Base-by-base conservation (phyloP, 352 stramenopile species). In the Blastocystis hominis region DNA sequence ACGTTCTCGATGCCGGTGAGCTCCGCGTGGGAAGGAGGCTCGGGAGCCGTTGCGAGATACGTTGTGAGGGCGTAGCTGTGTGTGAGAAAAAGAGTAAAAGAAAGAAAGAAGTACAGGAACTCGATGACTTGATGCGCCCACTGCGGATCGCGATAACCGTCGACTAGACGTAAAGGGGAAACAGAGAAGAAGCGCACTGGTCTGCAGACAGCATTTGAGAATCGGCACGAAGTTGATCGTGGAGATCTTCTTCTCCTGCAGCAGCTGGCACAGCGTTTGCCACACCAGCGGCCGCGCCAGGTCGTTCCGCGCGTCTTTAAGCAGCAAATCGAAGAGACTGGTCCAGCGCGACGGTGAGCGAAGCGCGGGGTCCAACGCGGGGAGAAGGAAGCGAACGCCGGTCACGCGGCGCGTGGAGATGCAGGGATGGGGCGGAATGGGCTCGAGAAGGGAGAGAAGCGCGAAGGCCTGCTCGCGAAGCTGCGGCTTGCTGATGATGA, bases 71-170 rank as follows among this genome's bases (percentile, higher is more conserved):
- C 72, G n/a, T 66, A 84, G 40, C 72, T 84, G 46, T 30, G 24
- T 30, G 24, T 30, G 24, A 30, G 24, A 30, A 30, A 30, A 3
- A 54, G 44, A 15, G 40, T 36, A 36, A 17, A 5, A 1, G 30
- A 17, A 24, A 46, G 24, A 15, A 4, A 10, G 1, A 53, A 46
- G 1, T 42, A 84, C 72, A 84, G 38, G 44, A 54, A 84, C 72
- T 84, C 72, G n/a, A 84, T 84, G 55, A 84, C 62, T 53, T 84
- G 72, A n/a, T 84, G 59, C 3, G 44, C 47, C 72, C 72, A 84
- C 30, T 50, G 46, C 9, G 34, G 24, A 24, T 84, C 72, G 38
- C 20, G 72, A 84, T 66, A 66, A 13, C 55, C 38, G 34, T 84
- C 72, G 44, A 84, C 72, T 77, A 53, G 0, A 54, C 7, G 36